phyloP scores from a whole-genome alignment of 2,329 filamentous ascomycete genomes.

The Pseudogymnoascus sp. region DNA sequence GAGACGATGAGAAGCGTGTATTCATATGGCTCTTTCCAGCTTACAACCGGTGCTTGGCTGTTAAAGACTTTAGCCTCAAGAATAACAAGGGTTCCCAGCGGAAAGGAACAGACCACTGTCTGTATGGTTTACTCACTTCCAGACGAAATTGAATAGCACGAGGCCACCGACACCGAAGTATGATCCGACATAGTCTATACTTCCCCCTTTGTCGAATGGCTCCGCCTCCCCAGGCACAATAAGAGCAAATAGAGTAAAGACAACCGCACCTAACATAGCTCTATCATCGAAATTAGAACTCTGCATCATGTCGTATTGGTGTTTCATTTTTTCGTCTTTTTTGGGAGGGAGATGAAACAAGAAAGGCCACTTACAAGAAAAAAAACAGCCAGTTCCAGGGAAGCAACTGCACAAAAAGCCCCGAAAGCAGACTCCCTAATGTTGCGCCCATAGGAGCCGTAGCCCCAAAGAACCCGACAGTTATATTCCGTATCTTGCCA shows the following conservation, averaged over 20 bases:
- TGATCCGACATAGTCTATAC: background rate
- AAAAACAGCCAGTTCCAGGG: conserved; percentile 32
- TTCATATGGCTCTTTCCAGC: conserved; percentile 17
- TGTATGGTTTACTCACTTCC: background rate
- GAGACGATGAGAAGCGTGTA: conserved; percentile 14
- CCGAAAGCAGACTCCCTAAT: conserved; percentile 34
- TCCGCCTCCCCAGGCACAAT: conserved; percentile 10
- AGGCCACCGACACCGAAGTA: background rate
- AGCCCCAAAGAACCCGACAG: conserved; percentile 39
- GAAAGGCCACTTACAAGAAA: background rate
- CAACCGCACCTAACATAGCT: conserved; percentile 1
- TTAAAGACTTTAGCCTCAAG: background rate
- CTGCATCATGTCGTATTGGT: conserved; percentile 3
- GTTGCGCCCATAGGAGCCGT: conserved; percentile 38
- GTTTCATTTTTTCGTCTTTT: background rate
- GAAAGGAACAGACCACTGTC: conserved; percentile 7
- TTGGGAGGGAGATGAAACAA: background rate
- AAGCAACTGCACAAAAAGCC: conserved; percentile 29
- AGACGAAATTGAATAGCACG: background rate
- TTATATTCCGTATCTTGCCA: conserved; percentile 36
- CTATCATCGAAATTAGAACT: conserved; percentile 3
- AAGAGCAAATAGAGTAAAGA: conserved; percentile 8
- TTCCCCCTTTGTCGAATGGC: background rate
- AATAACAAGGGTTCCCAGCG: conserved; percentile 1
- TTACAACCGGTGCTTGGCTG: conserved; percentile 18